Evolutionary conservation across 345 rosid genomes (phyloP).

Genomic region (Populus nigra): DNA sequence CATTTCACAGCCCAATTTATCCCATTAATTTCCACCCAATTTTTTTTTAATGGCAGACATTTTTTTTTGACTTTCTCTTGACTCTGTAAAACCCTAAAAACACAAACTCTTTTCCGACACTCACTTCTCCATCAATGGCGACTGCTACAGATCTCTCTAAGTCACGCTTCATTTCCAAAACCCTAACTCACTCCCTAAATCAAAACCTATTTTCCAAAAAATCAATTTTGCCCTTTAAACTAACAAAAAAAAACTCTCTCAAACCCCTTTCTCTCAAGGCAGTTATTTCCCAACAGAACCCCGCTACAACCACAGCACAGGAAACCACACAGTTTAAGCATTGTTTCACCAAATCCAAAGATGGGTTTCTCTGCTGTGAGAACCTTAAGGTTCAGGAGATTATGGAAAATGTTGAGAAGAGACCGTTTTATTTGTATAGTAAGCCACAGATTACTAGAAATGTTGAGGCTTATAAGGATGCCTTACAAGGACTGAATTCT

Average conservation of each 20-base stretch:
- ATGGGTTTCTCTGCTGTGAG: constrained; percentile 89
- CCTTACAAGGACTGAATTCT: constrained; percentile 62
- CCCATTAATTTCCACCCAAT: too few species aligned
- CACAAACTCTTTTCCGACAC: background rate
- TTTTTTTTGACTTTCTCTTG: background rate
- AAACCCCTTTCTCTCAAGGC: constrained; percentile 50
- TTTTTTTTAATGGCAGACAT: background rate
- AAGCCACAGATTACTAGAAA: constrained; percentile 88
- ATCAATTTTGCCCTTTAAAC: constrained; percentile 39
- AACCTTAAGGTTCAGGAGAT: constrained; percentile 71
- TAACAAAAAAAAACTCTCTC: constrained; percentile 18
- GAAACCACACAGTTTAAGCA: constrained; percentile 46
- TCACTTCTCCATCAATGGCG: constrained; percentile 35
- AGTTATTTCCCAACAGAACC: constrained; percentile 47
- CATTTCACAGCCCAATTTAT: too few species aligned
- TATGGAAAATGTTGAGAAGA: constrained; percentile 71
- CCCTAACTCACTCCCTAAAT: constrained; percentile 17
- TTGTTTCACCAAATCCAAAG: constrained; percentile 72
- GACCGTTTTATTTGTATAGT: constrained; percentile 88
- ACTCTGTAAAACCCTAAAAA: background rate
- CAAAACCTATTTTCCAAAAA: constrained; percentile 40
- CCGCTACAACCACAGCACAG: constrained; percentile 32
- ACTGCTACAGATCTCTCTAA: constrained; percentile 27
- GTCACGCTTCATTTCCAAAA: constrained; percentile 38
- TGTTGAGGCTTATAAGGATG: constrained; percentile 71